Percentiles rank a stretch among this genome's conserved stretches.
Conservation (phyloP, 768 basidiomycete genomes). For the Cyclocybe cylindracea region DNA sequence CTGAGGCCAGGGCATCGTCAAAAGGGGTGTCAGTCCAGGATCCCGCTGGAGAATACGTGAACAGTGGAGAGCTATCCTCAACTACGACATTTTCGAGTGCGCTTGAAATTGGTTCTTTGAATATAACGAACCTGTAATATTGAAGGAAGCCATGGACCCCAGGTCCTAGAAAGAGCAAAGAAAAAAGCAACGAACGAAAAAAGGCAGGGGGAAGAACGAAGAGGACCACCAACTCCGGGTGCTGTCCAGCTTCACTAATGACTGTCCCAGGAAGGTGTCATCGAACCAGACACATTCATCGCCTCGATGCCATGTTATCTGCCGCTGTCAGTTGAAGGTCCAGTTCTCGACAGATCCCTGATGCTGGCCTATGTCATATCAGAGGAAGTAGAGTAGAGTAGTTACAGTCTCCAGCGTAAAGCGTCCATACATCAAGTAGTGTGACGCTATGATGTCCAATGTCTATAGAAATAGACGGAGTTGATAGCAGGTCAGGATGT, state of each 20-base stretch:
- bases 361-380: background rate
- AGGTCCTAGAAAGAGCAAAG: slow-evolving; percentile 16
- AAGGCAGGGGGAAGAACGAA: slow-evolving; percentile 21
- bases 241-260: background rate
- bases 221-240: background rate
- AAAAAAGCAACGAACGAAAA: slow-evolving; percentile 20
- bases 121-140: slow-evolving; percentile 35
- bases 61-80: slow-evolving; percentile 58
- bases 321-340: background rate
- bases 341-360: slow-evolving; percentile 5
- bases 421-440: background rate
- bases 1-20: slow-evolving; percentile 39
- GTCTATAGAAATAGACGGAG: too few species aligned
- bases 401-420: slow-evolving; percentile 2
- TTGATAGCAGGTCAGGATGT: background rate
- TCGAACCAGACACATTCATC: too few species aligned
- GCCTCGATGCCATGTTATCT: background rate
- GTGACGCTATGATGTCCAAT: background rate
- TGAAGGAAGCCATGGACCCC: slow-evolving; percentile 51
- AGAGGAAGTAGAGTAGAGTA: background rate
- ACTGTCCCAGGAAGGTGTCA: too few species aligned
- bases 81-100: slow-evolving; percentile 30
- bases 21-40: slow-evolving; percentile 50
- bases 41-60: slow-evolving; percentile 48
- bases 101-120: background rate